Percentiles rank a stretch among this genome's conserved stretches.
These are phyloP conservation scores for Peronosclerospora sorghi DNA, from an alignment of 352 stramenopile genomes.

Conservation along the genomic window DNA sequence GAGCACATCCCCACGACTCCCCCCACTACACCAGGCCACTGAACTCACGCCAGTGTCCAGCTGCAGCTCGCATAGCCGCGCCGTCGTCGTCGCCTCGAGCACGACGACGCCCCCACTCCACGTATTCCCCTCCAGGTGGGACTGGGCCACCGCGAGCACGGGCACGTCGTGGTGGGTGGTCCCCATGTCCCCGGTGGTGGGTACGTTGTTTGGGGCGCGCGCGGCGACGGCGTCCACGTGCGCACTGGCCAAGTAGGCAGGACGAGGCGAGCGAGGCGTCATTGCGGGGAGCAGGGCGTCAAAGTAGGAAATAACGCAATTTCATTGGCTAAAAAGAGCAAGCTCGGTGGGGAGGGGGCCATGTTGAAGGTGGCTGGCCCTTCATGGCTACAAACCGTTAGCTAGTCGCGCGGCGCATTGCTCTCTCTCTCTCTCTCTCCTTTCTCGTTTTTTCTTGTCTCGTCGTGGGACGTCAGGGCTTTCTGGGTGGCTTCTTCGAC, in stretches of 20 bases:
- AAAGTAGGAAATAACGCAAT: background rate
- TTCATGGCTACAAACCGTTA: conserved; percentile 6
- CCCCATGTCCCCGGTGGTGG: too few species aligned
- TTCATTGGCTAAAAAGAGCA: background rate
- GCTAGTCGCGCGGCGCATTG: too few species aligned
- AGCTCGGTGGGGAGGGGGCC: background rate
- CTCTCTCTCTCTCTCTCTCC: too few species aligned
- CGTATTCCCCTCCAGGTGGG: conserved; percentile 62
- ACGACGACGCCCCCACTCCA: conserved; percentile 56
- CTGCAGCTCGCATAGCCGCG: conserved; percentile 34
- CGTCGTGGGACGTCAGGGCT: too few species aligned
- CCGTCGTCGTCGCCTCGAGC: conserved; percentile 27
- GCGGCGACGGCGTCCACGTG: conserved; percentile 41
- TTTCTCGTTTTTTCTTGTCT: conserved; percentile 12
- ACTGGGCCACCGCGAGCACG: conserved; percentile 54
- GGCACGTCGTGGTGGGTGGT: conserved; percentile 18
- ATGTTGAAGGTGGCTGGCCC: conserved; percentile 1
- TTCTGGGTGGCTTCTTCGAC: too few species aligned
- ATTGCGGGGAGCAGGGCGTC: background rate
- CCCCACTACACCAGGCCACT: conserved; percentile 41
- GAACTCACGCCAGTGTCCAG: conserved; percentile 34
- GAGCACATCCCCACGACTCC: conserved; percentile 43
- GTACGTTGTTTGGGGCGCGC: too few species aligned
- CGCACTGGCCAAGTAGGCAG: conserved; percentile 16
- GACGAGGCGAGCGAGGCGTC: conserved; percentile 5